Conservation (phyloP, 2,329 filamentous ascomycete genomes). For the Beauveria brongniartii region DNA sequence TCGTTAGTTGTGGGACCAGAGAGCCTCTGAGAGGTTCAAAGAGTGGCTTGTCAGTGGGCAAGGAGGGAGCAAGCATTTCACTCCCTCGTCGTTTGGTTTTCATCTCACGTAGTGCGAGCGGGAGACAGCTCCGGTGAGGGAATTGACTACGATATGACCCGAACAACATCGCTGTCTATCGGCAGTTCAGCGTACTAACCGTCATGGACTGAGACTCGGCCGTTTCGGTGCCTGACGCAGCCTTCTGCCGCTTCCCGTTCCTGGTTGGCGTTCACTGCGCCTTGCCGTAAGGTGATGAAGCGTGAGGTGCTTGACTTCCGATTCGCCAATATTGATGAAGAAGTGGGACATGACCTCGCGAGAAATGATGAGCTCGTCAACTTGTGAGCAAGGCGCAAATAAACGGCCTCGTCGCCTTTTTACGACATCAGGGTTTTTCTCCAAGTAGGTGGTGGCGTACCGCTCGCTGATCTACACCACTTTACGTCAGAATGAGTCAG, state of each 20-base stretch:
- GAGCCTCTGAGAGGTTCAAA: neutral
- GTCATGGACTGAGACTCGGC: slow-evolving; percentile 37
- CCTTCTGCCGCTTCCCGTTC: neutral
- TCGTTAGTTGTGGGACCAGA: neutral
- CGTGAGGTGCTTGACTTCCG: neutral
- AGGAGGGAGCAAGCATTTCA: neutral
- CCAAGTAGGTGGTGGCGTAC: slow-evolving; percentile 1
- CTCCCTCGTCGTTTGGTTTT: neutral
- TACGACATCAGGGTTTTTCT: neutral
- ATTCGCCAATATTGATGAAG: neutral
- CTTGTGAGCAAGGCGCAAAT: neutral
- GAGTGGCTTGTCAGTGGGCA: neutral
- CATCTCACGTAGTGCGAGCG: neutral
- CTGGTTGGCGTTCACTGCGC: neutral
- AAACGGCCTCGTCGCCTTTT: neutral
- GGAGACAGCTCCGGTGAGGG: neutral
- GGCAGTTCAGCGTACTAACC: slow-evolving; percentile 26
- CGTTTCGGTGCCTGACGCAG: neutral
- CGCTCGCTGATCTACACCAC: neutral
- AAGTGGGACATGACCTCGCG: neutral
- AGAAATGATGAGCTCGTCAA: neutral
- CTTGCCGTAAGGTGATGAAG: neutral
- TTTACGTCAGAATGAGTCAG: neutral
- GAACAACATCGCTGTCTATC: slow-evolving; percentile 33
- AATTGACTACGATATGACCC: slow-evolving; percentile 23